Percentiles rank a stretch among this genome's conserved stretches.
phyloP scores from a whole-genome alignment of 2,329 filamentous ascomycete genomes.

The Aureobasidium lini region DNA sequence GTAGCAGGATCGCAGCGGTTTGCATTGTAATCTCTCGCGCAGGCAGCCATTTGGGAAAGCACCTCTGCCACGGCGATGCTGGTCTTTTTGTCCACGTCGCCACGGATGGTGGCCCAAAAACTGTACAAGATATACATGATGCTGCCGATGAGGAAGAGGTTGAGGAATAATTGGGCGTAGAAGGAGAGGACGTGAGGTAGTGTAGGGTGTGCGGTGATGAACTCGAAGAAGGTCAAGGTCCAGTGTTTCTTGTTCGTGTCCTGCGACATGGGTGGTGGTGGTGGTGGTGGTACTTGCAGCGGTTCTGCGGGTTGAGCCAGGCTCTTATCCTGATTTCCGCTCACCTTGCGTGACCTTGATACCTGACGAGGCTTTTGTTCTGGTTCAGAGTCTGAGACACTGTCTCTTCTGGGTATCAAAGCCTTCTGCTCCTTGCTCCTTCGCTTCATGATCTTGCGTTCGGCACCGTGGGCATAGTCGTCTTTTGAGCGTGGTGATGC shows the following conservation, averaged over 20 bases:
- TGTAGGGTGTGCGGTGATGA: slow-evolving; percentile 57
- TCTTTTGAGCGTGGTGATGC: slow-evolving; percentile 2
- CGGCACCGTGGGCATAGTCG: slow-evolving; percentile 12
- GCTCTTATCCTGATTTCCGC: slow-evolving; percentile 11
- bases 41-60: slow-evolving; percentile 64
- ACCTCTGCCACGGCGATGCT: slow-evolving; percentile 61
- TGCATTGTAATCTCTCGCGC: slow-evolving; percentile 62
- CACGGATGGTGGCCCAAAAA: slow-evolving; percentile 61
- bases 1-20: slow-evolving; percentile 66
- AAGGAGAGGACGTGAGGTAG: slow-evolving; percentile 59
- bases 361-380: neutral
- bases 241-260: slow-evolving; percentile 21
- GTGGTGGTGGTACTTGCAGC: neutral
- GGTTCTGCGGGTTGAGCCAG: neutral
- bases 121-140: slow-evolving; percentile 61
- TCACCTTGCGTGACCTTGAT: slow-evolving; percentile 4
- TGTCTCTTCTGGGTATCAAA: slow-evolving; percentile 21
- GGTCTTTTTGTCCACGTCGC: slow-evolving; percentile 67
- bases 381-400: slow-evolving; percentile 24
- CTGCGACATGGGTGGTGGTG: neutral
- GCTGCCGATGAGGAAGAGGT: slow-evolving; percentile 52
- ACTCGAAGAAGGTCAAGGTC: slow-evolving; percentile 46
- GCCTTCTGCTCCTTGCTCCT: slow-evolving; percentile 5
- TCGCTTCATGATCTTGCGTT: slow-evolving; percentile 12
- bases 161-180: slow-evolving; percentile 60